Evolutionary conservation across 148 eudicot genomes (phyloP).

Genomic region (Cornus kousa): DNA sequence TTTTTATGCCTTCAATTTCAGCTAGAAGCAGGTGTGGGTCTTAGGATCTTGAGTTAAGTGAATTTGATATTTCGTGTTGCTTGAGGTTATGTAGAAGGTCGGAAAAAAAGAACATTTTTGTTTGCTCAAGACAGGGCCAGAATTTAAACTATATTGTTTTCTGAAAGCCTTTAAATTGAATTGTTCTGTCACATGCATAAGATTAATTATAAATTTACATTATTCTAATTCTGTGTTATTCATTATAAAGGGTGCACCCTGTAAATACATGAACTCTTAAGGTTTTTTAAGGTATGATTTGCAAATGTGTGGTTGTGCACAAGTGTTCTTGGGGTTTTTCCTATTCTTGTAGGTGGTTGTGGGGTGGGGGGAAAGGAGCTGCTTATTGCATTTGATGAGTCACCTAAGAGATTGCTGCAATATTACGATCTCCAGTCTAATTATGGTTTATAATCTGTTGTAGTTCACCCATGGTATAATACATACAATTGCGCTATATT

Average conservation of each 20-base stretch:
- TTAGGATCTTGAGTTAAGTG: not conserved
- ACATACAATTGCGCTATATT: not conserved
- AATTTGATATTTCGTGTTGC: not conserved
- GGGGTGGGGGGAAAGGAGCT: no score
- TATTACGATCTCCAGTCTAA: not conserved
- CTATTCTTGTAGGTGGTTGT: no score
- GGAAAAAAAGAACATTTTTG: not conserved
- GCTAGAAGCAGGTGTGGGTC: not conserved
- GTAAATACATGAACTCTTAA: not conserved
- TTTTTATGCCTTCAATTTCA: not conserved
- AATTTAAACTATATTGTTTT: not conserved
- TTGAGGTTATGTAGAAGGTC: not conserved
- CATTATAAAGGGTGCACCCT: not conserved
- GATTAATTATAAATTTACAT: not conserved
- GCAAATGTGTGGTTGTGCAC: no score
- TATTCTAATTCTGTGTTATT: not conserved
- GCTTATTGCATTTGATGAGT: not conserved
- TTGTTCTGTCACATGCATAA: not conserved
- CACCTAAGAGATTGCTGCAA: constrained; percentile 1
- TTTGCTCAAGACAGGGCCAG: not conserved
- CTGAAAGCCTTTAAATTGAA: not conserved
- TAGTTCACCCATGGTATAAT: not conserved
- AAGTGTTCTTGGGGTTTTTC: no score
- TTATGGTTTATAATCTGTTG: not conserved
- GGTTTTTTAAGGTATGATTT: no score